These are phyloP conservation scores for Paraleonurus japonicus DNA, from an alignment of 257 asterid genomes.

Conservation along the genomic window DNA sequence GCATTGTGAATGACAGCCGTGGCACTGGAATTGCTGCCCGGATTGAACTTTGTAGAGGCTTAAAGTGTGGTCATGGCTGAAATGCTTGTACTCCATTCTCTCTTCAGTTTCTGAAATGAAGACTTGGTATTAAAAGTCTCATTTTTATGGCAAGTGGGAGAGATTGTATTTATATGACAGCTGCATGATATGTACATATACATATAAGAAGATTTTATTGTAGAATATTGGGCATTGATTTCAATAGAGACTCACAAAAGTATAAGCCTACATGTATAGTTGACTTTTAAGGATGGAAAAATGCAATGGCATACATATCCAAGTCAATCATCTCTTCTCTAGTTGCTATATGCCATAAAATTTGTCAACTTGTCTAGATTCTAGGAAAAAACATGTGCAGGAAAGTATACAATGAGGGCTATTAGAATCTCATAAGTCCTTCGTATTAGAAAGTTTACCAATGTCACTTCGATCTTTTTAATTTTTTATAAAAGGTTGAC, in stretches of 20 bases:
- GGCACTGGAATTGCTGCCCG: constrained; percentile 50
- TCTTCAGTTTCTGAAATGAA: not conserved
- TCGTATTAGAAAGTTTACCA: no score
- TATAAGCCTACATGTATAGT: constrained; percentile 7
- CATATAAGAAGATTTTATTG: not conserved
- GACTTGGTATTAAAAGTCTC: not conserved
- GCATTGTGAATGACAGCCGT: constrained; percentile 54
- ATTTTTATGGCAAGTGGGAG: not conserved
- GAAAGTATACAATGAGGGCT: not conserved
- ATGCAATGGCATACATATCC: not conserved
- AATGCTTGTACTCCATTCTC: constrained; percentile 53
- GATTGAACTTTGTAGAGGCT: constrained; percentile 41
- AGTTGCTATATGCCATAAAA: not conserved
- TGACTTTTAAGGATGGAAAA: constrained; percentile 27
- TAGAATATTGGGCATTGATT: constrained; percentile 31
- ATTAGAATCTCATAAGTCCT: not conserved
- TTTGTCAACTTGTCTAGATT: constrained; percentile 15
- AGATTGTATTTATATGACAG: not conserved
- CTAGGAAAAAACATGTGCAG: constrained; percentile 3
- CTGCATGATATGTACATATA: not conserved
- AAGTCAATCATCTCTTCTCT: constrained; percentile 12
- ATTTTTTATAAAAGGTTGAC: no score
- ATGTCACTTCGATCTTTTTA: no score
- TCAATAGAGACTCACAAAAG: not conserved
- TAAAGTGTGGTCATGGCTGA: constrained; percentile 62